A percentile compares a stretch with the other conserved stretches of the same genome.
Evolutionary conservation across 108 stramenopile species (phyloP).

Genomic region (Cylindrotheca closterium): DNA sequence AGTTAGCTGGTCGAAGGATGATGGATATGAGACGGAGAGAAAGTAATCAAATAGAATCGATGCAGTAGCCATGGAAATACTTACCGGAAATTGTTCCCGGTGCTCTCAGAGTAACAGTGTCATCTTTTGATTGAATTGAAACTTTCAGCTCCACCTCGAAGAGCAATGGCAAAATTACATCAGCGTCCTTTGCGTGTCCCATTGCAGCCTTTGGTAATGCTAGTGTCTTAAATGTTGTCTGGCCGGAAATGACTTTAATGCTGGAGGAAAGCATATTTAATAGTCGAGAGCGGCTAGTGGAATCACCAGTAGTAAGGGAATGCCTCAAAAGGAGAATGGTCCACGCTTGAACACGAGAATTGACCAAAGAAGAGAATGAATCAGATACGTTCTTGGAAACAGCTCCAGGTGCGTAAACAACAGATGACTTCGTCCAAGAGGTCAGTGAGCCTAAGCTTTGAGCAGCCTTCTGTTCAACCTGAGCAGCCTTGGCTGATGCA

Average conservation of each 20-base stretch:
- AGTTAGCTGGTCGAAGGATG: constrained; percentile 18
- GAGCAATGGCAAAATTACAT: constrained; percentile 56
- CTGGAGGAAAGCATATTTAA: constrained; percentile 51
- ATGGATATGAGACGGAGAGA: not conserved
- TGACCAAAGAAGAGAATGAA: constrained; percentile 53
- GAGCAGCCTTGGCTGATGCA: constrained; percentile 28
- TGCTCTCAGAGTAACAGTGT: constrained; percentile 45
- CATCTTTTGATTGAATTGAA: constrained; percentile 32
- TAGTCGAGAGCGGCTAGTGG: constrained; percentile 39
- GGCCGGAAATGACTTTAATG: constrained; percentile 31
- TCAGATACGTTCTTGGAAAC: constrained; percentile 41
- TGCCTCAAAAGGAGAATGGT: constrained; percentile 58
- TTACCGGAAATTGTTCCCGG: constrained; percentile 64
- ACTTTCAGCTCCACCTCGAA: constrained; percentile 44
- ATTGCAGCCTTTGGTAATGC: constrained; percentile 37
- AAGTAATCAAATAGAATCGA: not conserved
- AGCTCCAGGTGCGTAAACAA: constrained; percentile 44
- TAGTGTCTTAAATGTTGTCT: constrained; percentile 37
- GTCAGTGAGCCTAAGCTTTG: constrained; percentile 34
- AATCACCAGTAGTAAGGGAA: constrained; percentile 58
- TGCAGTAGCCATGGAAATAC: constrained; percentile 4
- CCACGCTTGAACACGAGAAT: constrained; percentile 56
- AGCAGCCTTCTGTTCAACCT: constrained; percentile 39
- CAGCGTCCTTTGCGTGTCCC: constrained; percentile 38
- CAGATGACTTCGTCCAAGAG: constrained; percentile 59